Evolutionary conservation across 306 rosid species (phyloP), one percentile per base, ranked within the genome.

Genomic region (Urtica urens): DNA sequence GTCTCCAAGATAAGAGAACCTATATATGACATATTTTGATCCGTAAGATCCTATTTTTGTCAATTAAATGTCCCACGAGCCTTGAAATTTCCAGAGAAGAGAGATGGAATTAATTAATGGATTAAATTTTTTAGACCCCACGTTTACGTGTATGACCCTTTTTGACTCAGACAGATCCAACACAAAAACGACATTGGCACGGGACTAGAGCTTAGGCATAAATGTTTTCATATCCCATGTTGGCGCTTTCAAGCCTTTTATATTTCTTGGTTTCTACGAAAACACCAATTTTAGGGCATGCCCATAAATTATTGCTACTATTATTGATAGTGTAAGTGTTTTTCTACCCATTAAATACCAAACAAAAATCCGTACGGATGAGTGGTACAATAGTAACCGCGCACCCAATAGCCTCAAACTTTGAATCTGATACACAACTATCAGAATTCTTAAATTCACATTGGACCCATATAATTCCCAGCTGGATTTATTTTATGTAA

Each of bases 241-340:
- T 55, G 29, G 72, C 69, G 22, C 48, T 24, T 3, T 51, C 62
- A 42, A 61, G 13, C 33, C 4, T 28, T 28, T 28, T n/a, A n/a
- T n/a, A 49, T 39, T 55, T 17, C 47, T 35, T 64, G 57, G 51
- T 49, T 41, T 56, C 71, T 48, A 28, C 38, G 51, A 46, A 71
- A 61, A 33, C 43, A 52, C 73, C 49, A 45, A 35, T 53, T 55
- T 55, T 39, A 37, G 47, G 59, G 43, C 44, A 51, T 72, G 74
- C 65, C 54, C 53, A 49, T 55, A 68, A 80, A 80, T 73, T 58
- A 72, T 71, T 77, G n/a, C n/a, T n/a, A n/a, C 46, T 42, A 28
- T 28, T 4, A 10, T 28, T 10, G 33, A 28, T 4, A 4, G 33
- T 29, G 11, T 24, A 10, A 16, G 2, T 40, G 16, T 15, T 52